Conservation (phyloP, 208 protist genomes). For the Trypanosoma avium region DNA sequence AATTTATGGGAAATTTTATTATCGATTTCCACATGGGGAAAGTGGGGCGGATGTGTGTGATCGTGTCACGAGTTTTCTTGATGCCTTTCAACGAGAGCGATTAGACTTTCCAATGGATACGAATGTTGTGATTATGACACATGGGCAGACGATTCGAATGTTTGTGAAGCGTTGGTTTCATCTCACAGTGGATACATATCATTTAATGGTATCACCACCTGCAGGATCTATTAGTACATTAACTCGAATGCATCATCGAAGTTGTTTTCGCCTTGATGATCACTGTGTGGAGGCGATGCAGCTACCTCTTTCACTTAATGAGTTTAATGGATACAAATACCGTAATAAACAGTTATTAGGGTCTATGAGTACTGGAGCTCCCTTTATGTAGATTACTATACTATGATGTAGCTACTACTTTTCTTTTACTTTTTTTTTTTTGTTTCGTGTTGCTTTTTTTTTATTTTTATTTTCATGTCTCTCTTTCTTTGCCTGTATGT, state of each 20-base stretch:
- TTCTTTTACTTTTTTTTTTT: neutral
- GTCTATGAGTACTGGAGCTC: slow-evolving; percentile 86
- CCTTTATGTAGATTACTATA: slow-evolving; percentile 90
- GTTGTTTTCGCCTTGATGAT: slow-evolving; percentile 74
- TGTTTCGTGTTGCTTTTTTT: slow-evolving; percentile 23
- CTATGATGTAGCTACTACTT: too few species aligned
- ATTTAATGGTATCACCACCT: slow-evolving; percentile 78
- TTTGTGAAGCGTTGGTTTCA: slow-evolving; percentile 92
- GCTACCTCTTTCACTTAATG: slow-evolving; percentile 79
- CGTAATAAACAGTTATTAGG: slow-evolving; percentile 88
- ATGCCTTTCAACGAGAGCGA: slow-evolving; percentile 83
- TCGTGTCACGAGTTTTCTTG: slow-evolving; percentile 88
- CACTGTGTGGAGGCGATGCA: slow-evolving; percentile 65
- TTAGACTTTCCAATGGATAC: slow-evolving; percentile 81
- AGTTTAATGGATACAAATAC: slow-evolving; percentile 88
- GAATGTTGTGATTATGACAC: slow-evolving; percentile 90
- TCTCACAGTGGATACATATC: slow-evolving; percentile 89
- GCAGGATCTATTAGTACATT: slow-evolving; percentile 67
- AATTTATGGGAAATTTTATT: slow-evolving; percentile 92
- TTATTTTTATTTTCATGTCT: neutral
- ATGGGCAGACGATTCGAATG: slow-evolving; percentile 87
- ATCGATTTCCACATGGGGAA: slow-evolving; percentile 90
- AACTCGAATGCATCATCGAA: slow-evolving; percentile 76
- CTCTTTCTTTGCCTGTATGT: neutral
- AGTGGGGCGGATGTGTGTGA: slow-evolving; percentile 93